Conservation (phyloP, 2,329 filamentous ascomycete genomes). For the Venturia carpophila region DNA sequence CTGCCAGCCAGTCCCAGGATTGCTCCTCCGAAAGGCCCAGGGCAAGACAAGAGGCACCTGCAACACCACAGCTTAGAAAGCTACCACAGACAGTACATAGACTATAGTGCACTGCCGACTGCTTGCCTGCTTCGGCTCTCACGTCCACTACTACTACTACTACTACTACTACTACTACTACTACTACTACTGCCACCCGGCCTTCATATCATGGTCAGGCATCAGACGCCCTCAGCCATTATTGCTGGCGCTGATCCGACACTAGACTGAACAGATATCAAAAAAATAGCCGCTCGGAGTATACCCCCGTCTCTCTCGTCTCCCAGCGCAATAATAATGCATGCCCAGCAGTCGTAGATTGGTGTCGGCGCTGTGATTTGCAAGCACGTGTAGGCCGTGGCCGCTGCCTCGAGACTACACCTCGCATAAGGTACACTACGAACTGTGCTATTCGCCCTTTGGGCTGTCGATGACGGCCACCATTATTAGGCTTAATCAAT, state of each 20-base stretch:
- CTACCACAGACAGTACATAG: too few species aligned
- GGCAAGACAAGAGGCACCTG: too few species aligned
- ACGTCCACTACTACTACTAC: background rate
- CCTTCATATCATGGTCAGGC: background rate
- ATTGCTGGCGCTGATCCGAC: background rate
- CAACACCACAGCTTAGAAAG: slow-evolving; percentile 1
- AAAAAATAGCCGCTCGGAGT: background rate
- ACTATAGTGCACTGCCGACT: too few species aligned
- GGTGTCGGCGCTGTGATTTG: background rate
- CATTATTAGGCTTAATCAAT: slow-evolving; percentile 1
- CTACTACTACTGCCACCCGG: background rate
- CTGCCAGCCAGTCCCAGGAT: background rate
- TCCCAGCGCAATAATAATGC: background rate
- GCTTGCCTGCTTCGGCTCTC: background rate
- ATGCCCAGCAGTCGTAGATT: background rate
- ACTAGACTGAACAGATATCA: background rate
- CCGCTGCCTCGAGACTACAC: too few species aligned
- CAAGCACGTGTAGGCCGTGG: background rate
- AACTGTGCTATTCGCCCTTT: background rate
- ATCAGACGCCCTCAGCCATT: background rate
- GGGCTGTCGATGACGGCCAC: background rate
- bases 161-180: background rate
- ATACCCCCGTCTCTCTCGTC: background rate
- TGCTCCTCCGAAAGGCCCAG: too few species aligned
- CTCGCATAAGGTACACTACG: background rate